Evolutionary conservation across 1,284 basidiomycete species (phyloP).

Genomic region (Austropuccinia psidii): DNA sequence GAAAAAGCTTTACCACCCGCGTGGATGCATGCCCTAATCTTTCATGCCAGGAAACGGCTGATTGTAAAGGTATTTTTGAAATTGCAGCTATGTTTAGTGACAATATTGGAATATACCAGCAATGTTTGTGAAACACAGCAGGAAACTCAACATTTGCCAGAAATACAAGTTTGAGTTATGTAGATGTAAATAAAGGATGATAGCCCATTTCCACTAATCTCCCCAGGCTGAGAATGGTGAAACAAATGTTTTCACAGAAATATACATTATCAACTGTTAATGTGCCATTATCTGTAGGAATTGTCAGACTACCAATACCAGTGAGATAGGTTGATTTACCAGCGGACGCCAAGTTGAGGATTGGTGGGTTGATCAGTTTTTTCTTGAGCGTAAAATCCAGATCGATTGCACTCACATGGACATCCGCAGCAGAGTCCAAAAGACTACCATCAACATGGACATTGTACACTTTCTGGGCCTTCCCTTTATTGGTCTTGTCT

Average conservation of each 20-base stretch:
- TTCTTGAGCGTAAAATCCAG: neutral
- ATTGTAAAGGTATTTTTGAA: too few relatives aligned
- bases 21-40: neutral
- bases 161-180: too few relatives aligned
- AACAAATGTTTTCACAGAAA: neutral
- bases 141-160: too few relatives aligned
- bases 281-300: neutral
- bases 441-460: too few relatives aligned
- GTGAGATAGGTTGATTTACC: too few relatives aligned
- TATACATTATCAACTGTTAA: neutral
- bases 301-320: neutral
- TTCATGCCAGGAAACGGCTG: neutral
- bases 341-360: too few relatives aligned
- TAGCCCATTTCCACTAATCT: neutral
- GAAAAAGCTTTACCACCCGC: neutral
- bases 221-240: neutral
- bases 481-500: too few relatives aligned
- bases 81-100: neutral
- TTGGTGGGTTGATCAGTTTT: too few relatives aligned
- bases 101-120: neutral
- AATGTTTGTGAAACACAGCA: neutral
- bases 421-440: neutral
- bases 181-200: too few relatives aligned
- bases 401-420: slow-evolving; percentile 2
- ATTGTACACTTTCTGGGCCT: neutral